Conservation (phyloP, 139 green algal genomes). For the Volvox reticuliferus region DNA sequence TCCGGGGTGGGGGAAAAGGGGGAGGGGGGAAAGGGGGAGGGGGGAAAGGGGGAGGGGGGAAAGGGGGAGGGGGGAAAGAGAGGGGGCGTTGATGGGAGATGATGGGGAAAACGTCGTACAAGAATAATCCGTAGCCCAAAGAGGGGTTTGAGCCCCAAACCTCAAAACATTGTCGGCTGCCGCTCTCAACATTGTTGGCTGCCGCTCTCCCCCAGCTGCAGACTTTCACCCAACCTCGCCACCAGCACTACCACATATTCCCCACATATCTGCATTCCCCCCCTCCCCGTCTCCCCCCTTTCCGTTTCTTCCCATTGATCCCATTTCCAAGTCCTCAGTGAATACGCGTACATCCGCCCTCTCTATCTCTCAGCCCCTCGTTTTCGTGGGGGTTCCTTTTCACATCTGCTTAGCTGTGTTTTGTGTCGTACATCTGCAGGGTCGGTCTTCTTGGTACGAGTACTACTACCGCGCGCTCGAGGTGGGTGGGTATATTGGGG, state of each 20-base stretch:
- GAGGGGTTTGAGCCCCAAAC: no score
- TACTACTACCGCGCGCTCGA: slow-evolving; percentile 25
- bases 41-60: background rate
- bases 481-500: background rate
- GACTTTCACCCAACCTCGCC: no score
- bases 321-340: background rate
- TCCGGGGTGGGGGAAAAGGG: background rate
- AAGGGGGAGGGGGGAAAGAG: background rate
- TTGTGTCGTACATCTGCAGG: background rate
- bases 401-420: background rate
- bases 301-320: no score
- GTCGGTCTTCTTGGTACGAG: slow-evolving; percentile 30
- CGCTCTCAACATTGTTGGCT: no score
- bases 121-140: no score
- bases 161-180: no score
- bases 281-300: no score
- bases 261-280: no score
- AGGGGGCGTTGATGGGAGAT: background rate
- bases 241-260: no score
- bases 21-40: background rate
- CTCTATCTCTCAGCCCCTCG: background rate
- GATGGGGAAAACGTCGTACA: no score
- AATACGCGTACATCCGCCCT: background rate
- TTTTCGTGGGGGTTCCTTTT: background rate
- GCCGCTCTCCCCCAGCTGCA: no score